Conservation (phyloP, 2,329 filamentous ascomycete genomes). For the Aspergillus ustus region DNA sequence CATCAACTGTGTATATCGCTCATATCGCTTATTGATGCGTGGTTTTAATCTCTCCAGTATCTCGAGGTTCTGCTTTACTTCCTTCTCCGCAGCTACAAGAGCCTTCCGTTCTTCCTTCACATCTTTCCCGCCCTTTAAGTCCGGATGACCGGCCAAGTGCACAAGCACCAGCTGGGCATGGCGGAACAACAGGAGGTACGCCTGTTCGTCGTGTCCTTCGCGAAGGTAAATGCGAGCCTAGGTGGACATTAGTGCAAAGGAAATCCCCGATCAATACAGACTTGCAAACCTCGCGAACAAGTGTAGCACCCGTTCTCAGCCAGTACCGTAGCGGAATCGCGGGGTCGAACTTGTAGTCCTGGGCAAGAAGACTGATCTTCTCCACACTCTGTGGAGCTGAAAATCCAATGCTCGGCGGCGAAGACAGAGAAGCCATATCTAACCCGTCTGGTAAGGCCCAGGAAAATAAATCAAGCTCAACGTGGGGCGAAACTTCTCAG, state of each 20-base stretch:
- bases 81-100: conserved; percentile 62
- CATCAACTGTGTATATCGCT: conserved; percentile 65
- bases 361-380: conserved; percentile 76
- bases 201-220: conserved; percentile 84
- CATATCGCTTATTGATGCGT: conserved; percentile 71
- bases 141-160: conserved; percentile 74
- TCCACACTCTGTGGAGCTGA: conserved; percentile 70
- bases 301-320: conserved; percentile 77
- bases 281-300: conserved; percentile 74
- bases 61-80: conserved; percentile 67
- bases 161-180: conserved; percentile 84
- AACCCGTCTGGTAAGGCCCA: background rate
- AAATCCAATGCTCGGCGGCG: conserved; percentile 31
- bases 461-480: background rate
- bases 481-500: background rate
- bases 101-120: conserved; percentile 58
- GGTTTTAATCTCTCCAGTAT: conserved; percentile 81
- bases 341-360: conserved; percentile 79
- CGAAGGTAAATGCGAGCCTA: conserved; percentile 83
- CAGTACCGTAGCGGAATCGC: conserved; percentile 78
- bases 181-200: conserved; percentile 89
- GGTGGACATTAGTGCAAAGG: background rate
- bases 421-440: conserved; percentile 32
- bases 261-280: background rate
- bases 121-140: conserved; percentile 68